phyloP scores from a whole-genome alignment of 257 asterid species.

The Primulina huaijiensis region DNA sequence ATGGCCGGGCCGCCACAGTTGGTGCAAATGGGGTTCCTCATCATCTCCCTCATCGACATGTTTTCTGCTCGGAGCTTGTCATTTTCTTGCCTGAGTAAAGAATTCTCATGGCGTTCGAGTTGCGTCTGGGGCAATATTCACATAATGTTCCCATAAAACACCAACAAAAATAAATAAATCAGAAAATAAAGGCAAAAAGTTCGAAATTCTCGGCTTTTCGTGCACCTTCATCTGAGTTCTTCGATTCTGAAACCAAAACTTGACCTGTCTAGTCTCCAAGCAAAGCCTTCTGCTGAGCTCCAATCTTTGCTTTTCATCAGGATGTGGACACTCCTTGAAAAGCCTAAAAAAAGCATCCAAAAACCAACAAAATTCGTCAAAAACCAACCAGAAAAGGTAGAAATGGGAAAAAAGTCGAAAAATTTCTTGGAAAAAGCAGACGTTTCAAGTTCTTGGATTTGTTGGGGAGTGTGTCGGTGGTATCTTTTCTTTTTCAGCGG shows the following conservation, averaged over 20 bases:
- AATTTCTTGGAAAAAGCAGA: slow-evolving; percentile 22
- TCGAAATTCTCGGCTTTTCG: neutral
- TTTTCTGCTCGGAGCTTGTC: slow-evolving; percentile 58
- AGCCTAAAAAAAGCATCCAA: slow-evolving; percentile 27
- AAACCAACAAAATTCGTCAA: neutral
- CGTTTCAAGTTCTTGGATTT: slow-evolving; percentile 96
- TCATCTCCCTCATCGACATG: slow-evolving; percentile 48
- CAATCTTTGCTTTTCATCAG: slow-evolving; percentile 55
- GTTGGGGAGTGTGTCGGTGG: slow-evolving; percentile 99
- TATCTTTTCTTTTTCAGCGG: slow-evolving; percentile 86
- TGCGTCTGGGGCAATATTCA: slow-evolving; percentile 37
- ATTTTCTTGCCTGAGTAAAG: slow-evolving; percentile 54
- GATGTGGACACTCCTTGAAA: slow-evolving; percentile 63
- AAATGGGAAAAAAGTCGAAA: neutral
- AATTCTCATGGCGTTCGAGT: slow-evolving; percentile 56
- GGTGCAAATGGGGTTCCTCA: slow-evolving; percentile 55
- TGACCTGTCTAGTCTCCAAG: slow-evolving; percentile 61
- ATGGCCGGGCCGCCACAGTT: slow-evolving; percentile 62
- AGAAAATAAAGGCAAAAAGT: neutral
- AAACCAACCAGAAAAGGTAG: neutral
- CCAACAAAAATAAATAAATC: neutral
- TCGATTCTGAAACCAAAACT: slow-evolving; percentile 68
- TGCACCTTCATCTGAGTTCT: slow-evolving; percentile 65
- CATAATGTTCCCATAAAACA: neutral
- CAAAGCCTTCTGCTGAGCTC: slow-evolving; percentile 53